Percentiles rank a stretch among this genome's conserved stretches.
Evolutionary conservation across 2,329 filamentous ascomycete genomes (phyloP).

Genomic region (Myriosclerotinia curreyana): DNA sequence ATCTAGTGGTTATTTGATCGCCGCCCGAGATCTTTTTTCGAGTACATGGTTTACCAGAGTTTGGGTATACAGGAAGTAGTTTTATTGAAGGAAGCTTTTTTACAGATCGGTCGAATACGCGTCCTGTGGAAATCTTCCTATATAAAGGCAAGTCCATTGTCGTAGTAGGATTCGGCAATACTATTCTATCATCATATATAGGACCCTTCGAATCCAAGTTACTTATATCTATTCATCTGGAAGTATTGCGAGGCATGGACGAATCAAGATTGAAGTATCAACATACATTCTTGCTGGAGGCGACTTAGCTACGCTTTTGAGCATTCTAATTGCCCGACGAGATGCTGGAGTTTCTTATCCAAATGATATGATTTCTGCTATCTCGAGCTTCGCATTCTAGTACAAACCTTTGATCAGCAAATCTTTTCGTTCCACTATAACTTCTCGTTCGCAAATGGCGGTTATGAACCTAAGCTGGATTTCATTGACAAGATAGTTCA

Average conservation of each 20-base stretch:
- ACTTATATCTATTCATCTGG: background rate
- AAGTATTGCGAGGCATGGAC: background rate
- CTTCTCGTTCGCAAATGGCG: background rate
- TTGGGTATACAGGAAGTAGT: background rate
- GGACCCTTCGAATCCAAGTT: background rate
- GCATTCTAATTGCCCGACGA: background rate
- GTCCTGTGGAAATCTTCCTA: background rate
- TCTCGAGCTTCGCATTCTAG: background rate
- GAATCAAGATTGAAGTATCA: background rate
- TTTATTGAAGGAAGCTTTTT: background rate
- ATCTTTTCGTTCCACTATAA: background rate
- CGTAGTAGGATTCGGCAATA: background rate
- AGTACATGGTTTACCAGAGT: background rate
- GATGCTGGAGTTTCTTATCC: background rate
- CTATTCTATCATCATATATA: background rate
- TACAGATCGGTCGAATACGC: background rate
- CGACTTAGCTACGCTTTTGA: background rate
- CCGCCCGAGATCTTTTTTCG: background rate
- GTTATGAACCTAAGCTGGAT: background rate
- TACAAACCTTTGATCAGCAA: background rate
- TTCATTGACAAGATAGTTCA: background rate
- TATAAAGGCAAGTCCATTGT: background rate
- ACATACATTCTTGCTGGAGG: background rate
- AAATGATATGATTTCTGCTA: background rate
- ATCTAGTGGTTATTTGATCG: background rate